Conservation (phyloP, 257 asterid species). For the Ophiorrhiza pumila region DNA sequence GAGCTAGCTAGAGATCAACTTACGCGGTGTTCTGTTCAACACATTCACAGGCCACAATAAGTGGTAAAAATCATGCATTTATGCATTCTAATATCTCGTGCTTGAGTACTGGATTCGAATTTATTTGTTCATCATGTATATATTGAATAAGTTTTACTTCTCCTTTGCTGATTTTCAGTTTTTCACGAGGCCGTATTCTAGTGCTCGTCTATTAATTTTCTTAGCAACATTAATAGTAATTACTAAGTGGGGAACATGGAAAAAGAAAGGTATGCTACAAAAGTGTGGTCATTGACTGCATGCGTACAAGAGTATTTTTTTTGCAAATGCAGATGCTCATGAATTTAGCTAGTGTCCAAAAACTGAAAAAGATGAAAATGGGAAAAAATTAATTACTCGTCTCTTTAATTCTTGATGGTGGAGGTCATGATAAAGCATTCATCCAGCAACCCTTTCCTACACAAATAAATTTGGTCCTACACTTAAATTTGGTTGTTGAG, state of each 20-base stretch:
- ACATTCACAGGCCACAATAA: neutral
- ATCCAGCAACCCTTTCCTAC: neutral
- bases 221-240: too few species aligned
- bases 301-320: neutral
- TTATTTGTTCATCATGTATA: neutral
- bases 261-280: neutral
- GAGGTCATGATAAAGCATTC: neutral
- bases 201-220: neutral
- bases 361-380: neutral
- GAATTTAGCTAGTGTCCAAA: neutral
- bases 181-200: neutral
- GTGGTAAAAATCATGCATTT: neutral
- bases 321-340: neutral
- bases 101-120: neutral
- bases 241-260: too few species aligned
- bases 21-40: too few species aligned
- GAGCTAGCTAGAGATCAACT: neutral
- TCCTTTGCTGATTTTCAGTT: neutral
- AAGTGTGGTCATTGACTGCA: neutral
- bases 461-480: constrained; percentile 1
- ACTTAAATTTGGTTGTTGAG: neutral
- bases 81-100: neutral
- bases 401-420: neutral
- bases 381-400: neutral
- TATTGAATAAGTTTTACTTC: too few species aligned